These are phyloP conservation scores for Kodamaea plutei DNA, from an alignment of 1,139 yeast genomes.

Conservation along the genomic window DNA sequence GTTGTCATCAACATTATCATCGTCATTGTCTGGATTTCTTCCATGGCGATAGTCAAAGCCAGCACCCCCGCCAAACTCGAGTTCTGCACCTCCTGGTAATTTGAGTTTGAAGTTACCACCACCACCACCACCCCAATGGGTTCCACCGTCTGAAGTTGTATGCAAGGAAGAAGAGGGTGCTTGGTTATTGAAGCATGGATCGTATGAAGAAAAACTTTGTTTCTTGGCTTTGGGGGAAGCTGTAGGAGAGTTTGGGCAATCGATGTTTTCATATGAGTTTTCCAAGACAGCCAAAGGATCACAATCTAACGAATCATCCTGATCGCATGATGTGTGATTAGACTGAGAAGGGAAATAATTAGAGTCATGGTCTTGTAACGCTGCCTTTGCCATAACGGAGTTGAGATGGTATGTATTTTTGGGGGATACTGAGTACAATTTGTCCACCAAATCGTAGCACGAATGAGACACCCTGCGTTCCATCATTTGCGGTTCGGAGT, in stretches of 20 bases:
- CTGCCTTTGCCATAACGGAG: constrained; percentile 30
- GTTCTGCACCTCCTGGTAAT: constrained; percentile 21
- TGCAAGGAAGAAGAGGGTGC: too few species aligned
- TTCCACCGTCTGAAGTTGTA: too few species aligned
- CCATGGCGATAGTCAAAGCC: constrained; percentile 23
- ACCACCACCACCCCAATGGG: constrained; percentile 22
- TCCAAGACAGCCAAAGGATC: constrained; percentile 11
- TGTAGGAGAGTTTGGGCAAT: constrained; percentile 1
- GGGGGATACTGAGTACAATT: constrained; percentile 39
- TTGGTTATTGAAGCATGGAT: too few species aligned
- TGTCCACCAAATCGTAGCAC: constrained; percentile 30
- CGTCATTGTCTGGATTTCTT: constrained; percentile 7
- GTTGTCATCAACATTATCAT: constrained; percentile 3
- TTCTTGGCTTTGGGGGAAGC: neutral
- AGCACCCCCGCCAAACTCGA: constrained; percentile 28
- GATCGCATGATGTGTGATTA: constrained; percentile 10
- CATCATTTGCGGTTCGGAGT: neutral
- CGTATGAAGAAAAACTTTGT: too few species aligned
- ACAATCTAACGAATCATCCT: constrained; percentile 9
- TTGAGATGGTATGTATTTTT: constrained; percentile 36
- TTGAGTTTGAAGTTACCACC: constrained; percentile 25
- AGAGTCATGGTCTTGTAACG: constrained; percentile 14
- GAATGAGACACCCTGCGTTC: constrained; percentile 14
- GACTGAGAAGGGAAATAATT: too few species aligned
- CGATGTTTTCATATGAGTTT: too few species aligned